phyloP scores from a whole-genome alignment of 129 eudicot species.

The Centaurea solstitialis region DNA sequence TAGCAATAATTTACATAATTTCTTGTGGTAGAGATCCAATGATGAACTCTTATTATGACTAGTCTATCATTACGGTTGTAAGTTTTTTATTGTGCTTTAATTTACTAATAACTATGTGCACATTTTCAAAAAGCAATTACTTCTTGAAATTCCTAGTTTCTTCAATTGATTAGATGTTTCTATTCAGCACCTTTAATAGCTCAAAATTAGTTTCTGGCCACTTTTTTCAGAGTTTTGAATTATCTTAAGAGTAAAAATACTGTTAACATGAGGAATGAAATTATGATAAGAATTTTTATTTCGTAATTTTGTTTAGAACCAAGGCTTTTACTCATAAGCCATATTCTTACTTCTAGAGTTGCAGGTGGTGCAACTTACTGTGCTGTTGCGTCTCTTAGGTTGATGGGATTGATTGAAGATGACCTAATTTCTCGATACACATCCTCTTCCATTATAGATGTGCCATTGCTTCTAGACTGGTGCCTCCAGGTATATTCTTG shows the following conservation, averaged over 20 bases:
- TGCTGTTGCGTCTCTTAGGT: slow-evolving; percentile 87
- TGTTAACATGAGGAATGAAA: background rate
- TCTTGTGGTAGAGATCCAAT: background rate
- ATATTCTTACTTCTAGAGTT: slow-evolving; percentile 54
- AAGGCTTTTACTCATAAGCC: slow-evolving; percentile 42
- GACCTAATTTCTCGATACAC: slow-evolving; percentile 45
- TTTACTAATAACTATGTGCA: background rate
- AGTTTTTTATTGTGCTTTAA: background rate
- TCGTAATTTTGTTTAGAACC: background rate
- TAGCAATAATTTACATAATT: background rate
- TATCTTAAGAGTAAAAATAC: background rate
- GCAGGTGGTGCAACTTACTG: slow-evolving; percentile 99
- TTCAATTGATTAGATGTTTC: background rate
- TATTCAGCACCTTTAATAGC: background rate
- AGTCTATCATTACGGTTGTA: background rate
- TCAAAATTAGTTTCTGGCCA: background rate
- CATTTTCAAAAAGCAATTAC: background rate
- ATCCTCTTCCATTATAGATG: slow-evolving; percentile 58
- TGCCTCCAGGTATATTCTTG: slow-evolving; percentile 60
- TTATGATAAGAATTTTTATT: background rate
- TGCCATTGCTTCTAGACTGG: slow-evolving; percentile 88
- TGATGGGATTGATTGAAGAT: slow-evolving; percentile 89
- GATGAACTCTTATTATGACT: background rate
- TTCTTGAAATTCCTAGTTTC: background rate
- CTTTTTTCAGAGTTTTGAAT: background rate